phyloP scores from a whole-genome alignment of 1,139 yeast genomes.

The Taphrina pruni region DNA sequence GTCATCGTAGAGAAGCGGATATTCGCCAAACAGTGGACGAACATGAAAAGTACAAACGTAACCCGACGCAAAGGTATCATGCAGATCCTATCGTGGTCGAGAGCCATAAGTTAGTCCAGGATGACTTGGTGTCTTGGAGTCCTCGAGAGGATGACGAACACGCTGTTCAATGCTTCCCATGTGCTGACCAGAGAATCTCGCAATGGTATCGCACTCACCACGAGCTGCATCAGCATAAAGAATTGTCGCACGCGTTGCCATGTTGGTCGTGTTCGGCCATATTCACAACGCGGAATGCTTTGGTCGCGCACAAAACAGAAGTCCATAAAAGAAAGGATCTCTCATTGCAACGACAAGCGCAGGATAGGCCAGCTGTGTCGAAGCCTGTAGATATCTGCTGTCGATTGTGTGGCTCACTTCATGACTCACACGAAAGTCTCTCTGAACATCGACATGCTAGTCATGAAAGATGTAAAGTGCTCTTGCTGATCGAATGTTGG shows the following conservation, averaged over 20 bases:
- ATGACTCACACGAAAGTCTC: not conserved
- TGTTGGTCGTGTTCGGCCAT: not conserved
- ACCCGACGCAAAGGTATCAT: not conserved
- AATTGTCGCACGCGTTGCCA: not conserved
- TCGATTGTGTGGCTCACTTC: not conserved
- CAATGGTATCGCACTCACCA: not conserved
- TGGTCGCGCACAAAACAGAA: not conserved
- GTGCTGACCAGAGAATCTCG: not conserved
- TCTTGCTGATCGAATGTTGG: not conserved
- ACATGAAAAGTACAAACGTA: not conserved
- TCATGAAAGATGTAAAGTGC: not conserved
- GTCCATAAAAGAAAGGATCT: no score
- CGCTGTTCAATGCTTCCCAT: not conserved
- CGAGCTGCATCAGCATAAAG: conserved; percentile 3
- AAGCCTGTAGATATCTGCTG: not conserved
- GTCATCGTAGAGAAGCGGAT: not conserved
- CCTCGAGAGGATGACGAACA: not conserved
- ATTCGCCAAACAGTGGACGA: not conserved
- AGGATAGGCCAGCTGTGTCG: not conserved
- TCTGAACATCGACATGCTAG: not conserved
- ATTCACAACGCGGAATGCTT: not conserved
- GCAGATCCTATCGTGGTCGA: not conserved
- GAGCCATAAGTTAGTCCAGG: no score
- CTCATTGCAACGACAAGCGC: no score
- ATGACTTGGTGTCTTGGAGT: not conserved